Evolutionary conservation across 2,329 filamentous ascomycete species (phyloP).

Genomic region (Neopestalotiopsis rosae): DNA sequence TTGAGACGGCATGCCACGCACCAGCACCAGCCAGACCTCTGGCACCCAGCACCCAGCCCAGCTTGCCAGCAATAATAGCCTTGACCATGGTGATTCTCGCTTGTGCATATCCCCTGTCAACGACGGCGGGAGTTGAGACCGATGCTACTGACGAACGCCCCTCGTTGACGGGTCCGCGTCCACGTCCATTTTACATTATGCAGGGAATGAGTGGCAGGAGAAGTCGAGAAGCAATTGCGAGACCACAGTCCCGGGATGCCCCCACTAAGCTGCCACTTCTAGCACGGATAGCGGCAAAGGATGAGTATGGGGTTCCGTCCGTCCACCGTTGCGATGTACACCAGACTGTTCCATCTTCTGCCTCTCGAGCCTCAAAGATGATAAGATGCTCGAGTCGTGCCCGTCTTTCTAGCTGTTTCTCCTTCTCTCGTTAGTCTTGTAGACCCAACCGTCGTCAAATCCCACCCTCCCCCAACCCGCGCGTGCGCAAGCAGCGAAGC

Average conservation of each 20-base stretch:
- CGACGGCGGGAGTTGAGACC: constrained; percentile 18
- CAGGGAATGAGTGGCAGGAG: constrained; percentile 4
- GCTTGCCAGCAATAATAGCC: not conserved
- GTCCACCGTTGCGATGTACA: not conserved
- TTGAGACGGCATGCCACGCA: constrained; percentile 20
- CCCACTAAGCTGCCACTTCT: constrained; percentile 19
- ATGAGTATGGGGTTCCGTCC: constrained; percentile 14
- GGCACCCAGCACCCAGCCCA: not conserved
- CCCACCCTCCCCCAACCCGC: constrained; percentile 24
- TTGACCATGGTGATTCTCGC: not conserved
- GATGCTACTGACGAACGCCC: constrained; percentile 12
- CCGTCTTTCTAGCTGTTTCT: constrained; percentile 22
- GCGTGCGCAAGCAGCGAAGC: constrained; percentile 35
- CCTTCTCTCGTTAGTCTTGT: constrained; percentile 33
- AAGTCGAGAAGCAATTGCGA: constrained; percentile 11
- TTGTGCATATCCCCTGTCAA: constrained; percentile 7
- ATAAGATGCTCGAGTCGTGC: constrained; percentile 22
- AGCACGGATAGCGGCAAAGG: constrained; percentile 19
- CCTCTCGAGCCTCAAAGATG: constrained; percentile 12
- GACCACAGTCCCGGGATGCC: constrained; percentile 3
- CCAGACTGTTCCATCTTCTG: not conserved
- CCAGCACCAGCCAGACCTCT: too few species aligned
- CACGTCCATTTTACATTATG: not conserved
- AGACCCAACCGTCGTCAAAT: constrained; percentile 30
- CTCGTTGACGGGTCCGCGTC: not conserved